Evolutionary conservation across 2,329 filamentous ascomycete species (phyloP).

Genomic region (Cadophora malorum): DNA sequence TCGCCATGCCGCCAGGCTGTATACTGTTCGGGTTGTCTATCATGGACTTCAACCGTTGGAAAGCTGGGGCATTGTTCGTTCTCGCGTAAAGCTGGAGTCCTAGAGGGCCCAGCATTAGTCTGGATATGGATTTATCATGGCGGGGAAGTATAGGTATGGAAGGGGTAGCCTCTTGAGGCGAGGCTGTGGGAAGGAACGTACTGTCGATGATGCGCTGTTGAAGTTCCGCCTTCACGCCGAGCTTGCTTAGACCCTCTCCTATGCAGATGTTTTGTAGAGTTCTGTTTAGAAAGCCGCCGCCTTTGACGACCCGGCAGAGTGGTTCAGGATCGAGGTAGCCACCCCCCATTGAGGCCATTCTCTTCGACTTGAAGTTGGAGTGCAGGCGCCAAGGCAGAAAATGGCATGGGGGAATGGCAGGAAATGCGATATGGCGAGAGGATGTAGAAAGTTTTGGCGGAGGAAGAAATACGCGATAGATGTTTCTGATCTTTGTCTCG

Average conservation of each 20-base stretch:
- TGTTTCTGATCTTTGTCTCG: slow-evolving; percentile 20
- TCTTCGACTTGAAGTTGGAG: slow-evolving; percentile 21
- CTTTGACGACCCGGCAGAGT: slow-evolving; percentile 39
- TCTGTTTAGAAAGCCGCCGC: slow-evolving; percentile 41
- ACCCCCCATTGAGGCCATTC: slow-evolving; percentile 46
- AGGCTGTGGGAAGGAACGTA: slow-evolving; percentile 50
- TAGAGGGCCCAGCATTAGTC: slow-evolving; percentile 27
- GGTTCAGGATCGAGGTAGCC: slow-evolving; percentile 42
- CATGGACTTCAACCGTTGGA: slow-evolving; percentile 40
- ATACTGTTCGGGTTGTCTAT: slow-evolving; percentile 37
- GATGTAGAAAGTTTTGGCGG: neutral
- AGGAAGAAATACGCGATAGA: slow-evolving; percentile 2
- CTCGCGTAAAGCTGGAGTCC: slow-evolving; percentile 37
- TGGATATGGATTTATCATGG: slow-evolving; percentile 7
- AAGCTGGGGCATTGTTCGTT: slow-evolving; percentile 35
- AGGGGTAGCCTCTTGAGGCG: slow-evolving; percentile 11
- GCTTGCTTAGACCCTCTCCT: slow-evolving; percentile 75
- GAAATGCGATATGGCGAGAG: neutral
- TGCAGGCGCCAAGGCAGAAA: slow-evolving; percentile 25
- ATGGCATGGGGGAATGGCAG: slow-evolving; percentile 18
- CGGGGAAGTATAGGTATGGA: neutral
- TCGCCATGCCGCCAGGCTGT: slow-evolving; percentile 22
- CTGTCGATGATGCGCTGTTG: slow-evolving; percentile 79
- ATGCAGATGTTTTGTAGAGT: slow-evolving; percentile 61
- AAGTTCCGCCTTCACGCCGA: slow-evolving; percentile 84